Conservation (phyloP, 1,139 yeast species). For the Debaryomycetaceae sp. region DNA sequence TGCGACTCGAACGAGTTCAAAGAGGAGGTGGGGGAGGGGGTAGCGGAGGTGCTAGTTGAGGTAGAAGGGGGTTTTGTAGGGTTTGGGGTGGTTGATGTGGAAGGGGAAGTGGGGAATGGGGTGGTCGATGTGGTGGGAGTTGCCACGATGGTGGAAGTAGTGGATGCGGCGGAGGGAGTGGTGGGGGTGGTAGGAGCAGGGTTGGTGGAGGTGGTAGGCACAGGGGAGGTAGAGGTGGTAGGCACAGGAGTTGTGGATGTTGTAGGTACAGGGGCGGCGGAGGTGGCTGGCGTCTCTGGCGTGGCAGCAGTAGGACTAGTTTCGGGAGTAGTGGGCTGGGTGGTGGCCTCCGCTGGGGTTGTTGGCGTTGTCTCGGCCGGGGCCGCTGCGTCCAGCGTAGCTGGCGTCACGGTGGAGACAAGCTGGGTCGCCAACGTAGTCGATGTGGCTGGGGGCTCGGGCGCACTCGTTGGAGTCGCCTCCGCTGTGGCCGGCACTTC, state of each 20-base stretch:
- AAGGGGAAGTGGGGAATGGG: slow-evolving; percentile 10
- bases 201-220: slow-evolving; percentile 11
- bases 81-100: slow-evolving; percentile 11
- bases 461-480: slow-evolving; percentile 10
- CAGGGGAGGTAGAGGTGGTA: slow-evolving; percentile 11
- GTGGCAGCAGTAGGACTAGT: slow-evolving; percentile 10
- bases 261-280: slow-evolving; percentile 10
- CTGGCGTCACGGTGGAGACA: too few relatives aligned
- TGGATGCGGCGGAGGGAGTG: slow-evolving; percentile 16
- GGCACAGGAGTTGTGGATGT: slow-evolving; percentile 9
- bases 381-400: slow-evolving; percentile 4
- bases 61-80: slow-evolving; percentile 11
- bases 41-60: slow-evolving; percentile 15
- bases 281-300: slow-evolving; percentile 7
- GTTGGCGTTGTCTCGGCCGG: slow-evolving; percentile 6
- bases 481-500: slow-evolving; percentile 4
- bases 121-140: slow-evolving; percentile 10
- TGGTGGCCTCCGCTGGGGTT: too few relatives aligned
- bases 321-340: slow-evolving; percentile 7
- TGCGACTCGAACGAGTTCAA: slow-evolving; percentile 22
- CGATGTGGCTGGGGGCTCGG: slow-evolving; percentile 5
- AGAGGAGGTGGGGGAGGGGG: slow-evolving; percentile 18
- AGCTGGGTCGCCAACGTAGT: slow-evolving; percentile 6
- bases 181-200: slow-evolving; percentile 12
- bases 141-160: slow-evolving; percentile 15